Evolutionary conservation across 441 rosid genomes (phyloP), one percentile per base, ranked within the genome.

Genomic region (Syzygium syzygioides): DNA sequence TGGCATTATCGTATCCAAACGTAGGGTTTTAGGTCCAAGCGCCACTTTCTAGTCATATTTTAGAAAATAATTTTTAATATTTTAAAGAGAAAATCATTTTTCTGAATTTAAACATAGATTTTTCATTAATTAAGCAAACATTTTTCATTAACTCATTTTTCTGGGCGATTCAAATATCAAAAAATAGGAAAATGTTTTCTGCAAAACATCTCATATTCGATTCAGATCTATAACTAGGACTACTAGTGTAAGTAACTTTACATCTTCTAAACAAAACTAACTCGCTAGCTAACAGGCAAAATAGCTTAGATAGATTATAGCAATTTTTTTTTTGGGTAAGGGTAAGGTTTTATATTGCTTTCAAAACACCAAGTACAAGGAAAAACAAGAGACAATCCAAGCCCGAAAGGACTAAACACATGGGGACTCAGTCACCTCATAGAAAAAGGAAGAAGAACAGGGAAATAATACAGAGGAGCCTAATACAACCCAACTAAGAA

Each of bases 91-190:
- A 62, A 62, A 62, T 6, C 0, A 1, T 1, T 55, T 3, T 28
- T 28, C 34, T 60, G 17, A 60, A 60, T 28, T 60, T n/a, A 60
- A 60, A 17, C 5, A 60, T 14, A 60, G 14, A 8, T 60, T 60
- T 60, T 28, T 2, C 0, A 0, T 45, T 45, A 45, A 45, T 60
- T n/a, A 60, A 60, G 34, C 5, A 60, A 6, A 60, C 28, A 8
- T 60, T 60, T 60, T 28, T 2, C 0, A 0, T 60, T 60, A 4
- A 60, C 19, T 60, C 5, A 3, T 60, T 0, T 60, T 60, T 17
- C 4, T 13, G 28, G 13, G 32, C 3, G 4, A 3, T 60, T 7
- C 66, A 60, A 60, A 60, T 0, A 30, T n/a, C 1, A 0, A 12
- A 60, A 59, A 60, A 28, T 60, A 60, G 66, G 7, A 52, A 60